Evolutionary conservation across 208 protist species (phyloP).

Genomic region (Zelonia costaricensis): DNA sequence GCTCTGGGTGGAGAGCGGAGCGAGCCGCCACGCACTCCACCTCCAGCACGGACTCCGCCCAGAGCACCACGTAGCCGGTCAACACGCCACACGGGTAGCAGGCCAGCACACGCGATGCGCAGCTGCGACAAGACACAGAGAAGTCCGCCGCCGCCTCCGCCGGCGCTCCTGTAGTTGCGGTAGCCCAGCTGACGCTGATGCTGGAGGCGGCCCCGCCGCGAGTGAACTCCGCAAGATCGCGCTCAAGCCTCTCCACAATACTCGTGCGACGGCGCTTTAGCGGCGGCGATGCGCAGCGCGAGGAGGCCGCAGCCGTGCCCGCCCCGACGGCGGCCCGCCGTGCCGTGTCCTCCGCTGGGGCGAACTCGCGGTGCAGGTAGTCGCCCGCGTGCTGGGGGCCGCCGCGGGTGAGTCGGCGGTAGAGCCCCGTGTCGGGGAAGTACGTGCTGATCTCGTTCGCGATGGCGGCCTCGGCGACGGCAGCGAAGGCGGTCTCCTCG

Average conservation of each 20-base stretch:
- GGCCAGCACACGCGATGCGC: slow-evolving; percentile 38
- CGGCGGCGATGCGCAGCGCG: neutral
- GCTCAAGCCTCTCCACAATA: slow-evolving; percentile 21
- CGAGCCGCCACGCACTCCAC: slow-evolving; percentile 12
- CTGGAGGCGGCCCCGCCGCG: neutral
- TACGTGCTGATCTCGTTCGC: slow-evolving; percentile 45
- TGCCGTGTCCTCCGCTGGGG: neutral
- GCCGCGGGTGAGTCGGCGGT: slow-evolving; percentile 24
- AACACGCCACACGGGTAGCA: slow-evolving; percentile 38
- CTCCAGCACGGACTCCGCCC: slow-evolving; percentile 48
- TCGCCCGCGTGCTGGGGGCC: neutral
- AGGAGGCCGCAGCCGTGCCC: neutral
- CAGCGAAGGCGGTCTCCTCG: neutral
- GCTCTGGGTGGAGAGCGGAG: too few species aligned
- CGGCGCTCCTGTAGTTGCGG: too few species aligned
- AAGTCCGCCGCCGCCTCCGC: neutral
- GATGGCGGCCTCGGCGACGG: slow-evolving; percentile 19
- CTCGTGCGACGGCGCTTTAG: slow-evolving; percentile 9
- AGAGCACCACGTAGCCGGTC: slow-evolving; percentile 49
- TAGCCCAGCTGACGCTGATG: too few species aligned
- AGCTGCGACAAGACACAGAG: slow-evolving; percentile 20
- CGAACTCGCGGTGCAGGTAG: slow-evolving; percentile 10
- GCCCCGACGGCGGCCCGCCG: neutral
- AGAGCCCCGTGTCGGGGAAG: slow-evolving; percentile 57
- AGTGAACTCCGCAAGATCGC: neutral